Percentiles rank a stretch among this genome's conserved stretches.
phyloP scores from a whole-genome alignment of 1,284 basidiomycete species.

The Neonothopanus nambi region DNA sequence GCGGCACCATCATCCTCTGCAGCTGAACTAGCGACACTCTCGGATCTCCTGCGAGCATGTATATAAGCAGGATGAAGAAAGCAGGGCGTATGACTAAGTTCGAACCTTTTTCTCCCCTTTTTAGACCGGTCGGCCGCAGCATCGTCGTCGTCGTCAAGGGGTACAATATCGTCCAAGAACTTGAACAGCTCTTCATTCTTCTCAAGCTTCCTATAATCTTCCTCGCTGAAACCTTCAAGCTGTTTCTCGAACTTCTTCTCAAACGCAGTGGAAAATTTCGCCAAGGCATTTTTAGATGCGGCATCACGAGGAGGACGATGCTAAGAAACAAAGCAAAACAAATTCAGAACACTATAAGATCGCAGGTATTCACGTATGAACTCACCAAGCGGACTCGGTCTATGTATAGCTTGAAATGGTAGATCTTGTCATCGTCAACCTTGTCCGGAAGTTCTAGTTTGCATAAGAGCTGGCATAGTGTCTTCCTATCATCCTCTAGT shows the following conservation, averaged over 20 bases:
- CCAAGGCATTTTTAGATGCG: constrained; percentile 73
- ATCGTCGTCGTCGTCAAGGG: constrained; percentile 52
- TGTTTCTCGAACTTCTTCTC: constrained; percentile 73
- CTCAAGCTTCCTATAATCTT: constrained; percentile 61
- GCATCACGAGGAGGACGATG: constrained; percentile 77
- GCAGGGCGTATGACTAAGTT: background rate
- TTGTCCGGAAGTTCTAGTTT: constrained; percentile 78
- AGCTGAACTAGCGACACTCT: constrained; percentile 40
- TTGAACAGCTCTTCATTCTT: constrained; percentile 63
- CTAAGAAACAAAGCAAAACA: constrained; percentile 35
- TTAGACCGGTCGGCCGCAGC: constrained; percentile 32
- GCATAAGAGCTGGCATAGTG: constrained; percentile 69
- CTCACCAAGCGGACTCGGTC: constrained; percentile 62
- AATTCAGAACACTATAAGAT: background rate
- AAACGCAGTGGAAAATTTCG: constrained; percentile 70
- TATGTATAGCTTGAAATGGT: constrained; percentile 64
- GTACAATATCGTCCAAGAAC: constrained; percentile 63
- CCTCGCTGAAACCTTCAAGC: constrained; percentile 72
- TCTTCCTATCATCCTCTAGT: constrained; percentile 78
- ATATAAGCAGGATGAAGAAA: background rate
- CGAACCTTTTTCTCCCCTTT: constrained; percentile 49
- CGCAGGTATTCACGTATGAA: constrained; percentile 9
- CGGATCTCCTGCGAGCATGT: constrained; percentile 40
- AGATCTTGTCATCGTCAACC: constrained; percentile 68
- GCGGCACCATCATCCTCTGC: constrained; percentile 36